Evolutionary conservation across 1,284 basidiomycete species (phyloP), one percentile per base, ranked within the genome.

Genomic region (Earliella scabrosa): DNA sequence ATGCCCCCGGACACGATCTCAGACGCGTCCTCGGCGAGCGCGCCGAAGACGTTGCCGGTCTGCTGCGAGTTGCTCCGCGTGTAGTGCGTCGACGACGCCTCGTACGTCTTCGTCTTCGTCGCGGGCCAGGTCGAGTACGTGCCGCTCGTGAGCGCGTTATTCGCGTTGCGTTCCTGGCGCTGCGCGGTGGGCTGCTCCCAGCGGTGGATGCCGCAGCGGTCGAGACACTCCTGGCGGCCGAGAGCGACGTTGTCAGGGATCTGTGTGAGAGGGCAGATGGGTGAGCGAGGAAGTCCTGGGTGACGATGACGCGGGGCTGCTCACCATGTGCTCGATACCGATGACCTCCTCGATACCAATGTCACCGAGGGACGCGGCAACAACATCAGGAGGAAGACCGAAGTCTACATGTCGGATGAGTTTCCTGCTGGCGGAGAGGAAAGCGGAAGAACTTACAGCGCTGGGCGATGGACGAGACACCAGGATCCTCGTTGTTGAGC

Each of bases 1-100:
- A 14, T 84, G 73, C 83, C 82, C 82, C 50, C 45, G 35, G 36
- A 14, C 31, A 47, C 31, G 47, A 54, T 46, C 13, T 45, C 50
- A 38, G 32, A 23, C 34, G 55, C 49, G 54, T 59, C 52, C 38
- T 56, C 58, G 36, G 56, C 55, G 55, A 63, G 29, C 41, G 59
- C 59, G 26, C 56, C 66, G 50, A 60, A 43, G 54, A 65, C 39
- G 45, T 60, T 56, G 50, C 45, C 52, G 24, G 59, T 60, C 53
- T 52, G 52, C 52, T 54, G 47, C 35, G 39, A 35, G 46, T 32
- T 32, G 31, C 50, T 51, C 59, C 58, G 63, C 52, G 58, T 55
- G 52, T 57, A 54, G 51, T 63, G 56, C 52, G 60, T 60, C 43
- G 61, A 54, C 24, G 64, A 60, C 36, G 61, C 36, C 29, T 29